Evolutionary conservation across 2,329 filamentous ascomycete species (phyloP).

Genomic region (Bipolaris cookei): DNA sequence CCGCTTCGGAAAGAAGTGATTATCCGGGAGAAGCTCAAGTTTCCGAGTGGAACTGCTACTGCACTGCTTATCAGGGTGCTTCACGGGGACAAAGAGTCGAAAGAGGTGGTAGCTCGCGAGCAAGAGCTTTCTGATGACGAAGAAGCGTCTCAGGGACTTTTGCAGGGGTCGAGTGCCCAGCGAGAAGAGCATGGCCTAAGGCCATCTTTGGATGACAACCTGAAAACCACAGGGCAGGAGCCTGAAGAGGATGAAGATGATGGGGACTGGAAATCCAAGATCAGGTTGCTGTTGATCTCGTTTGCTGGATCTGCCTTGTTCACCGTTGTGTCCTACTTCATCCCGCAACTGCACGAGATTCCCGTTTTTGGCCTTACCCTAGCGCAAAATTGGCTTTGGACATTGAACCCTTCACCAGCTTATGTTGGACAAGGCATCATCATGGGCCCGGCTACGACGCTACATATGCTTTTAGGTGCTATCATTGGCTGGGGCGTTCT

Average conservation of each 20-base stretch:
- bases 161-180: slow-evolving; percentile 33
- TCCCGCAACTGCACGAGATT: slow-evolving; percentile 82
- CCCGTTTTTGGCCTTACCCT: slow-evolving; percentile 80
- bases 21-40: slow-evolving; percentile 87
- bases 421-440: slow-evolving; percentile 98
- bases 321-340: slow-evolving; percentile 87
- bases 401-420: slow-evolving; percentile 92
- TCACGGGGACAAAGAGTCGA: slow-evolving; percentile 65
- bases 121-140: slow-evolving; percentile 18
- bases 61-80: slow-evolving; percentile 90
- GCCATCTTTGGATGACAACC: slow-evolving; percentile 23
- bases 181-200: slow-evolving; percentile 30
- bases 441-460: slow-evolving; percentile 93
- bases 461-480: slow-evolving; percentile 94
- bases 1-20: slow-evolving; percentile 90
- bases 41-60: slow-evolving; percentile 94
- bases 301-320: slow-evolving; percentile 65
- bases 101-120: slow-evolving; percentile 10
- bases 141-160: slow-evolving; percentile 46
- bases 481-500: slow-evolving; percentile 88
- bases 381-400: slow-evolving; percentile 88
- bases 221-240: slow-evolving; percentile 31
- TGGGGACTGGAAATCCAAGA: slow-evolving; percentile 67
- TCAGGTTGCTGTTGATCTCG: slow-evolving; percentile 64
- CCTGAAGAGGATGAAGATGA: slow-evolving; percentile 43